Evolutionary conservation across 2,329 filamentous ascomycete species (phyloP), one percentile per base, ranked within the genome.

Genomic region (Zasmidium citrigriseum): DNA sequence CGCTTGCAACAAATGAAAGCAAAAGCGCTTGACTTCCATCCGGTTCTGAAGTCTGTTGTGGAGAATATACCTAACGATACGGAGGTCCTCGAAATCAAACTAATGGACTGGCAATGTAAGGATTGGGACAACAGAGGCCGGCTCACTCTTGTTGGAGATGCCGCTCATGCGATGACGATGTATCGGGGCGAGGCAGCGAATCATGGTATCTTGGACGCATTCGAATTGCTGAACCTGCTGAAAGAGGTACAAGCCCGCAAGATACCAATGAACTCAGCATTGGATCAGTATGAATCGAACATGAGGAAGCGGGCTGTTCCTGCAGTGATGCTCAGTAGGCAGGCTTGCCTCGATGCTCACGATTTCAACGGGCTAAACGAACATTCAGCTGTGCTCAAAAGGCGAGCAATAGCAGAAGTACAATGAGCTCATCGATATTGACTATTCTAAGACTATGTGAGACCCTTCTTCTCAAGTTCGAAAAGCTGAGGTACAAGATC

Each of bases 91-190:
- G 23, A 27, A 29, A 29, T 27, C 38, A 54, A 54, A 18, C 24
- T 54, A 7, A 21, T 21, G 23, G 38, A 54, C 24, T 54, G 52
- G 52, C 52, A 23, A 29, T 24, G 38, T 2, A 38, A 46, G 7
- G 11, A 23, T 24, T 54, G 52, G 52, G 44, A 24, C 41, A 54
- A 54, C n/a, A n/a, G 5, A 7, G 34, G 34, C 4, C 57, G 67
- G 18, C 67, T 75, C 21, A 77, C 75, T 29, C 61, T 77, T 55
- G 68, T 72, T 14, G 74, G 75, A 5, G 75, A 77, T 58, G 75
- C 74, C 2, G 72, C 70, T 24, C 75, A 77, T 64, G 71, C 73
- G 2, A 77, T 77, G 75, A 52, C 54, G 14, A 50, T 55, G 45
- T 41, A 55, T 41, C 49, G 51, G n/a, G 51, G 55, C 4, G 34